Evolutionary conservation across 2,329 filamentous ascomycete species (phyloP), one percentile per base, ranked within the genome.

Genomic region (Pezizomycotina sp.): DNA sequence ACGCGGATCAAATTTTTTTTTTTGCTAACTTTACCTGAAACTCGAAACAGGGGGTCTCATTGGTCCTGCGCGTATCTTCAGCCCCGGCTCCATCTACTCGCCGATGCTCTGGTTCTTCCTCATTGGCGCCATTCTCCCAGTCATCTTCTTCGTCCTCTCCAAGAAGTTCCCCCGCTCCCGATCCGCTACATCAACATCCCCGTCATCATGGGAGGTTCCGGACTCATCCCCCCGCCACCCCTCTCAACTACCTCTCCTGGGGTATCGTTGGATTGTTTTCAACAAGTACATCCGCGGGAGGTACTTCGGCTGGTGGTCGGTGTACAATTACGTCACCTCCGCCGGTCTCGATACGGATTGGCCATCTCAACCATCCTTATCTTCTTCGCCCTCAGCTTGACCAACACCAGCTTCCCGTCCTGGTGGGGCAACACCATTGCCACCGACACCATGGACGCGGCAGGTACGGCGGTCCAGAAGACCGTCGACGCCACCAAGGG

Each of bases 241-340:
- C 73, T 0, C 69, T 77, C 46, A 79, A 71, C 46, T 82, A 79
- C 51, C 66, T 77, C 27, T 68, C 68, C 50, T 81, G 77, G 77
- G 74, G 69, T 3, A 53, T 70, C 16, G 69, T 77, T 5, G 77
- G 77, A 6, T 64, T 68, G 46, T 74, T 22, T 81, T 81, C 60
- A 78, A 80, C 56, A 74, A 66, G 49, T 70, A 63, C 48, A 67
- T 81, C 52, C 68, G 69, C 52, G 64, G 71, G 39, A 64, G 68
- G 44, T 75, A 66, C 57, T 68, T 64, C 3, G 75, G 72, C 21
- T 81, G 76, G 77, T 82, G 77, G 77, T 61, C 76, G 55, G 71
- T 74, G 55, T 82, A 79, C 60, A 81, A 82, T 60, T 82, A 81
- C 54, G 65, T 80, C 51, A 70, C 74, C 0, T 78, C 74, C 13